phyloP scores from a whole-genome alignment of 208 protist species.

The Trypanosomatidae sp. region DNA sequence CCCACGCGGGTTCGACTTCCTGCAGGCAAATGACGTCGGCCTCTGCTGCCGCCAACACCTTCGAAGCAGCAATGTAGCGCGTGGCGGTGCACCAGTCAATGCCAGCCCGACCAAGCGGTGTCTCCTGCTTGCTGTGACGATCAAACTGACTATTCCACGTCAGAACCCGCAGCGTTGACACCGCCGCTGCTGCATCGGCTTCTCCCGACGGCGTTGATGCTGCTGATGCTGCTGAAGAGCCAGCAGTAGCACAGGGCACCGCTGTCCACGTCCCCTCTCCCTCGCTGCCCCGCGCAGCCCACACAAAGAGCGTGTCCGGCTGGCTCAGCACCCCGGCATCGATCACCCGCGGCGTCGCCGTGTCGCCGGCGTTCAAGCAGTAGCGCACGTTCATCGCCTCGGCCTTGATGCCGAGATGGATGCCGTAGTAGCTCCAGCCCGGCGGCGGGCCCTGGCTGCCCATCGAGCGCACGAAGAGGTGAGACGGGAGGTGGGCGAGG shows the following conservation, averaged over 20 bases:
- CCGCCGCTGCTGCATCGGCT: slow-evolving; percentile 15
- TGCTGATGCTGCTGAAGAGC: not conserved
- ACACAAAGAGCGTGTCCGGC: no score
- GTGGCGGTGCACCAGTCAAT: slow-evolving; percentile 69
- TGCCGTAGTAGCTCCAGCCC: slow-evolving; percentile 62
- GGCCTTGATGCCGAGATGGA: slow-evolving; percentile 65
- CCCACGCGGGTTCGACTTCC: slow-evolving; percentile 59
- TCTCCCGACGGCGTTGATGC: slow-evolving; percentile 9
- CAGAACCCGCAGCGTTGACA: slow-evolving; percentile 32
- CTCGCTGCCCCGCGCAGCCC: no score
- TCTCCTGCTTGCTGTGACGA: slow-evolving; percentile 43
- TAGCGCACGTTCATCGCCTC: slow-evolving; percentile 63
- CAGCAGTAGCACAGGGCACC: not conserved
- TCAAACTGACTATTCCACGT: slow-evolving; percentile 65
- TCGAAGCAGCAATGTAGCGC: slow-evolving; percentile 40
- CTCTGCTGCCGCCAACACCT: slow-evolving; percentile 34
- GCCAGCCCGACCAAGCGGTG: slow-evolving; percentile 43
- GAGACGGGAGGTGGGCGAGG: slow-evolving; percentile 45
- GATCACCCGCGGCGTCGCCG: slow-evolving; percentile 8
- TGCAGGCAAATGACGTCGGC: slow-evolving; percentile 67
- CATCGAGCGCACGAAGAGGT: slow-evolving; percentile 51
- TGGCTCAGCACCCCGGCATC: no score
- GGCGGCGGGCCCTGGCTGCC: slow-evolving; percentile 49
- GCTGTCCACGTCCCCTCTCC: not conserved
- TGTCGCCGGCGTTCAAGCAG: slow-evolving; percentile 29